Base-by-base conservation (phyloP, 2,329 filamentous ascomycete genomes). In the Pseudogymnoascus sp. region DNA sequence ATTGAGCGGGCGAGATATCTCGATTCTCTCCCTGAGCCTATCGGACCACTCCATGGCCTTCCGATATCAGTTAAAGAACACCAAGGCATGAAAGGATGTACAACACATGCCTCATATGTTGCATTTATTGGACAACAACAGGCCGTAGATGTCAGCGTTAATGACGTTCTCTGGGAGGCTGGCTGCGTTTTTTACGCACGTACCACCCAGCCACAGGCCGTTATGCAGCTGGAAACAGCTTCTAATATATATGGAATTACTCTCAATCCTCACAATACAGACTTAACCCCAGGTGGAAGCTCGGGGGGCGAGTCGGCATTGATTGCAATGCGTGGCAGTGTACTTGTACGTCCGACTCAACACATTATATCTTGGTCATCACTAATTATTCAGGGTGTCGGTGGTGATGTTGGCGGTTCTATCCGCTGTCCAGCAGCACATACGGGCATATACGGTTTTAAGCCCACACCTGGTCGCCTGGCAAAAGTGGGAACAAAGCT, bases 11-110 rank as follows among this genome's bases (percentile, higher is more conserved):
- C 75, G 4, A 62, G 63, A 37, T 68, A 66, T 41, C 71, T 77
- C n/a, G 75, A 77, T 65, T 62, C 65, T 7, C 70, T 72, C 58
- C 68, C 73, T 8, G 63, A 65, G n/a, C 68, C 73, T 2, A 35
- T 74, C n/a, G 75, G 75, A 0, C 73, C 75, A 11, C 68, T 77
- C 1, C 74, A 76, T 62, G 75, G 75, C 18, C 71, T 86, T 1
- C 83, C 83, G 0, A 81, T 81, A 41, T 79, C 76, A 61, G 73
- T 79, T 23, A 81, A 85, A 69, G 83, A 85, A 66, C 81, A 83
- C 64, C 67, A 82, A 12, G 76, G 75, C 1, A 77, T 84, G 67
- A 75, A 79, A 66, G 80, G 75, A 1, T 70, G 80, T 2, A 77
- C 80, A 63, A 69, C 77, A 16, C 81, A 81, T 64, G 79, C 76